These are phyloP conservation scores for Fusarium solani-melongenae DNA, from an alignment of 2,329 filamentous ascomycete species.

Conservation along the genomic window DNA sequence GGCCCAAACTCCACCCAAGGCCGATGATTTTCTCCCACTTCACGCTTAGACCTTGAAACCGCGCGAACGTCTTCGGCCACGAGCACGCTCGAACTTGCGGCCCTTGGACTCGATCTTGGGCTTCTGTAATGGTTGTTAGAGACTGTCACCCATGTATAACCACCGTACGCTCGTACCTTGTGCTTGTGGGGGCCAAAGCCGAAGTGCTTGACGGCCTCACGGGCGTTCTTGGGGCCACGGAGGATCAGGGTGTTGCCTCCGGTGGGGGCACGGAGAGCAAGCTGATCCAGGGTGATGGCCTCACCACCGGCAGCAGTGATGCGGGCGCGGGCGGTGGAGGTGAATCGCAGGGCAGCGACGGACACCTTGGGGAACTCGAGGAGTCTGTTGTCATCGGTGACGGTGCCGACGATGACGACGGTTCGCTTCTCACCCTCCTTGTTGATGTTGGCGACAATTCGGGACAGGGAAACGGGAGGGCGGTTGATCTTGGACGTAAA, in stretches of 20 bases:
- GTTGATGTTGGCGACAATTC: slow-evolving; percentile 79
- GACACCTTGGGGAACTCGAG: slow-evolving; percentile 91
- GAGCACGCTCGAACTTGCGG: slow-evolving; percentile 98
- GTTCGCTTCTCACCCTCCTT: slow-evolving; percentile 81
- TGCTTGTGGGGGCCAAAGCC: slow-evolving; percentile 97
- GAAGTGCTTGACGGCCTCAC: slow-evolving; percentile 99
- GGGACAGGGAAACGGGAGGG: slow-evolving; percentile 92
- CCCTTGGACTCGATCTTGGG: slow-evolving; percentile 98
- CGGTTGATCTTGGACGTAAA: slow-evolving; percentile 99
- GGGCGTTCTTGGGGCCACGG: slow-evolving; percentile 96
- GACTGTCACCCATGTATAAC: rapidly evolving
- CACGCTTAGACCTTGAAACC: slow-evolving; percentile 98
- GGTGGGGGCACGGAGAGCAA: slow-evolving; percentile 93
- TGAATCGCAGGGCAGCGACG: slow-evolving; percentile 96
- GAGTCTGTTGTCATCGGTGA: slow-evolving; percentile 98
- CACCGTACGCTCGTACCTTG: slow-evolving; percentile 73
- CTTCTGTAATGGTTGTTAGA: slow-evolving; percentile 72
- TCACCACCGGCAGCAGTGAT: slow-evolving; percentile 95
- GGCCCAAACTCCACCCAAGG: slow-evolving; percentile 43
- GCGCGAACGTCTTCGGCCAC: slow-evolving; percentile 97
- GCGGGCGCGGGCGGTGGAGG: slow-evolving; percentile 92
- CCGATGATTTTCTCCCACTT: slow-evolving; percentile 40
- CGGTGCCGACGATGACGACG: slow-evolving; percentile 91
- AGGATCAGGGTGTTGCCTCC: slow-evolving; percentile 97
- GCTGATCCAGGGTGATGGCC: slow-evolving; percentile 95